These are phyloP conservation scores for Colletotrichum sp. DNA, from an alignment of 2,329 filamentous ascomycete species.

Conservation along the genomic window DNA sequence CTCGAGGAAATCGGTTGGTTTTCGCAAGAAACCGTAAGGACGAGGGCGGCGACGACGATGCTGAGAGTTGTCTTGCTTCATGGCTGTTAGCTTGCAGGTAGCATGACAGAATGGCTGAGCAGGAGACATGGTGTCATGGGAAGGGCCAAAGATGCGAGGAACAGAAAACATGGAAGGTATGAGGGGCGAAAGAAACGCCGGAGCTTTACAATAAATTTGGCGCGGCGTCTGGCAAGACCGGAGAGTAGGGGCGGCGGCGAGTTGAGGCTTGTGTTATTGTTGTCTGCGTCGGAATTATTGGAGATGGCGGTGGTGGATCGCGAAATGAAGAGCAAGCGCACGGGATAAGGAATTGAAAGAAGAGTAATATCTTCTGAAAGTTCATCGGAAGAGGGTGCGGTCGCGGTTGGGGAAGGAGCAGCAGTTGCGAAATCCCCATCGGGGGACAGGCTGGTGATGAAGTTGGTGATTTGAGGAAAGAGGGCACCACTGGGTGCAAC, in stretches of 20 bases:
- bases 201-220: slow-evolving; percentile 3
- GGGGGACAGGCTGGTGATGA: background rate
- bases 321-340: background rate
- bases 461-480: background rate
- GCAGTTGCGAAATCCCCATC: background rate
- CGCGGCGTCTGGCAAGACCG: background rate
- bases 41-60: background rate
- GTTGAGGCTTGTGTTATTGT: background rate
- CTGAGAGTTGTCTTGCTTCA: background rate
- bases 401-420: background rate
- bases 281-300: background rate
- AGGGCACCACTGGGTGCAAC: background rate
- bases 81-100: slow-evolving; percentile 8
- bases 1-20: background rate
- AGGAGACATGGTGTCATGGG: background rate
- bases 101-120: background rate
- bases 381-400: background rate
- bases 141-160: background rate
- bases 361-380: background rate
- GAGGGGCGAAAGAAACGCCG: background rate
- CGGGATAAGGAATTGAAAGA: background rate
- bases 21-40: background rate
- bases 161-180: background rate
- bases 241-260: background rate
- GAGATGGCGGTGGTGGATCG: background rate